Evolutionary conservation across 441 rosid genomes (phyloP), one percentile per base, ranked within the genome.

Genomic region (Eruca vesicaria): DNA sequence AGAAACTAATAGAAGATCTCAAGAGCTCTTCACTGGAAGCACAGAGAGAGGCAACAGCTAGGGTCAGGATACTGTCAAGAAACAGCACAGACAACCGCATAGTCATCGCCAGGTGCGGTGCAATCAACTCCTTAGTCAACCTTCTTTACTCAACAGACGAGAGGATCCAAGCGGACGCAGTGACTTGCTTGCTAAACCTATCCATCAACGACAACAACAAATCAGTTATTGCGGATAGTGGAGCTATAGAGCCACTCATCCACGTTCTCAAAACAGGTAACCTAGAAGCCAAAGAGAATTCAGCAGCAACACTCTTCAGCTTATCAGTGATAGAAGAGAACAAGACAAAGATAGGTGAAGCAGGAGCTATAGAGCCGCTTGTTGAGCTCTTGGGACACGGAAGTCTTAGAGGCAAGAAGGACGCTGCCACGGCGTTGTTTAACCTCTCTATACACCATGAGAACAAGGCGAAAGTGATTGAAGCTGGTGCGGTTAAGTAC

Each of bases 261-360:
- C 84, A 89, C 61, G 96, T 92, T 14, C 90, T 92, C 32, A 78
- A 82, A 79, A 82, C 94, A 5, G 99, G 99, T 62, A 87, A 81
- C 75, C 77, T 86, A 0, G 99, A 92, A 84, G 98, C 96, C 29
- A 89, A 83, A 82, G 96, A 89, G 72, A 95, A 92, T 65, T 65
- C 99, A 59, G 99, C 99, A 73, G 96, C 93, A n/a, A 95, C 98
- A 12, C 89, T 95, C 2, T 95, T 92, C 69, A 95, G 98, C 63
- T 90, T 95, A 36, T 95, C 99, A 0, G 94, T 86, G 45, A 83
- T 89, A 1, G 97, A 92, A 85, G 96, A 92, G 68, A 87, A 90
- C 82, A 95, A 92, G 81, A 79, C 83, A 57, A 87, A 72, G 85
- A 95, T 95, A 62, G 99, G 98, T 66, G 81, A 92, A 19, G 89